Percentiles rank a stretch among this genome's conserved stretches.
Conservation (phyloP, 169 alveolate species). For the Eimeria praecox region DNA sequence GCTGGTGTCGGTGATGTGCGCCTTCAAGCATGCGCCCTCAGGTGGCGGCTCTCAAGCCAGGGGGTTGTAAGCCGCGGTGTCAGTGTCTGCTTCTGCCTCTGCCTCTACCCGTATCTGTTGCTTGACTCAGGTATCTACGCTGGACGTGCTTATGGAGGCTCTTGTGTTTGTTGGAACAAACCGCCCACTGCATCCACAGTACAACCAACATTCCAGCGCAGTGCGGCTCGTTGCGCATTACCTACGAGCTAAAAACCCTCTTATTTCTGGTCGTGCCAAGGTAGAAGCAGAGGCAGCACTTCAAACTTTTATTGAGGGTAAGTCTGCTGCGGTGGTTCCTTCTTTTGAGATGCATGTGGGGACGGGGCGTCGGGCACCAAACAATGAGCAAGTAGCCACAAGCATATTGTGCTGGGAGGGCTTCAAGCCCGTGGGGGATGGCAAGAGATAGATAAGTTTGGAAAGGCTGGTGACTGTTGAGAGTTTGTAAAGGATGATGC, state of each 20-base stretch:
- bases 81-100: background rate
- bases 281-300: conserved; percentile 42
- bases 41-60: background rate
- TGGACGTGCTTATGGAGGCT: conserved; percentile 37
- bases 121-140: background rate
- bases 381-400: background rate
- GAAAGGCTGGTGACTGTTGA: too few relatives aligned
- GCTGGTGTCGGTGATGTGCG: background rate
- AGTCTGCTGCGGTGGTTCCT: background rate
- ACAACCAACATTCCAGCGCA: conserved; percentile 23
- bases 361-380: background rate
- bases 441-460: too few relatives aligned
- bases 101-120: background rate
- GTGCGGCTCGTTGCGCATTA: conserved; percentile 53
- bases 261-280: background rate
- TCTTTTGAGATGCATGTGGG: background rate
- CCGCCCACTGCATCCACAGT: conserved; percentile 41
- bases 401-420: too few relatives aligned
- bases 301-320: conserved; percentile 17
- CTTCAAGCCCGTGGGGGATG: too few relatives aligned
- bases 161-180: conserved; percentile 17
- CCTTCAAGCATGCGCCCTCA: background rate
- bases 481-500: background rate
- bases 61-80: background rate
- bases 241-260: conserved; percentile 43